Conservation (phyloP, 164 flowering plant species). For the Nelumbo lutea region DNA sequence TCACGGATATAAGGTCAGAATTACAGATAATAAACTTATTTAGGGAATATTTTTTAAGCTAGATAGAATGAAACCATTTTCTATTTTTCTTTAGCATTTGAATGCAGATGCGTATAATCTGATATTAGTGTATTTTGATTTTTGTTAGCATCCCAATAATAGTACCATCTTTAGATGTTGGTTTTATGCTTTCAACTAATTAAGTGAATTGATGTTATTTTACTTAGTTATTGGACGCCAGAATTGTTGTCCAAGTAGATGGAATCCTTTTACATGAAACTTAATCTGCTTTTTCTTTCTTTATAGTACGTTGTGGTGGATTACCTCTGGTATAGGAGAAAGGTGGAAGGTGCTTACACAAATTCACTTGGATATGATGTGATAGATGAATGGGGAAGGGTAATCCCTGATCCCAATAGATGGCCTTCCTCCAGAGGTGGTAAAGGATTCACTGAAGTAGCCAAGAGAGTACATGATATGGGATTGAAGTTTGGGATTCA, state of each 20-base stretch:
- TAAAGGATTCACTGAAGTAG: slow-evolving; percentile 73
- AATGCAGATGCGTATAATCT: too few species aligned
- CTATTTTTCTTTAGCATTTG: too few species aligned
- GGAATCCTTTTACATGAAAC: background rate
- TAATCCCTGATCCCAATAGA: slow-evolving; percentile 78
- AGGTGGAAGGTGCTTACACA: slow-evolving; percentile 50
- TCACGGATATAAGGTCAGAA: slow-evolving; percentile 74
- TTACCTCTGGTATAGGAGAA: slow-evolving; percentile 89
- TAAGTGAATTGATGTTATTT: too few species aligned
- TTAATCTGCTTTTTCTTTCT: background rate
- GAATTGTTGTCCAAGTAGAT: background rate
- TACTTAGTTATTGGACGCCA: too few species aligned
- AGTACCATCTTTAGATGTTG: background rate
- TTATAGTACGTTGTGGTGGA: slow-evolving; percentile 87
- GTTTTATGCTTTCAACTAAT: too few species aligned
- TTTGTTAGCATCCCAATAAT: too few species aligned
- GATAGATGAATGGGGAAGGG: slow-evolving; percentile 92
- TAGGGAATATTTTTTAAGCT: background rate
- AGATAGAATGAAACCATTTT: background rate
- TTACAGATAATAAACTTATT: background rate
- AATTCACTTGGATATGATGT: slow-evolving; percentile 83
- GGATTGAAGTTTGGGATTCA: slow-evolving; percentile 95
- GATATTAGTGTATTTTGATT: too few species aligned
- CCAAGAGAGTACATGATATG: slow-evolving; percentile 69
- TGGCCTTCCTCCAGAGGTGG: slow-evolving; percentile 87